A percentile compares a stretch with the other conserved stretches of the same genome.
phyloP scores from a whole-genome alignment of 768 basidiomycete genomes.

The Chiua virens region DNA sequence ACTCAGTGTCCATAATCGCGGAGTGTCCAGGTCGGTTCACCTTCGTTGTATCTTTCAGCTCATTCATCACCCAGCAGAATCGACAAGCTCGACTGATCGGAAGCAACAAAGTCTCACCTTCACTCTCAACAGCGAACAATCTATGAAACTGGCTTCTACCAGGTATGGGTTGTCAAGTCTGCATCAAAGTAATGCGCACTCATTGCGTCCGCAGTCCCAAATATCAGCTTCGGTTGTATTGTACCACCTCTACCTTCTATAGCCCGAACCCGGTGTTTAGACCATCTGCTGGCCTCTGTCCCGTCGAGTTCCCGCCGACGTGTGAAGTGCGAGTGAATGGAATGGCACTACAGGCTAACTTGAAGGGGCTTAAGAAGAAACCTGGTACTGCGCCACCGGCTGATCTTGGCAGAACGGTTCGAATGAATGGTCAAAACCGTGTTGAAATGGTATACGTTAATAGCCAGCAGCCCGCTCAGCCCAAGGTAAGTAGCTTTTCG shows the following conservation, averaged over 20 bases:
- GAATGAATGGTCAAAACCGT: conserved; percentile 52
- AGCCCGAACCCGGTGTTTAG: conserved; percentile 53
- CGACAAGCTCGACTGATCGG: conserved; percentile 75
- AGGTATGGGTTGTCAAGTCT: conserved; percentile 41
- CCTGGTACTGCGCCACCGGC: conserved; percentile 93
- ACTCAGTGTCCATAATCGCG: conserved; percentile 58
- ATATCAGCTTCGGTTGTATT: conserved; percentile 84
- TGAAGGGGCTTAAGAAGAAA: conserved; percentile 94
- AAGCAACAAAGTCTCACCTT: conserved; percentile 63
- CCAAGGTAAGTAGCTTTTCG: conserved; percentile 53
- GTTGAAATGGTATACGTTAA: conserved; percentile 91
- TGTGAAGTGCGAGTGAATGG: conserved; percentile 90
- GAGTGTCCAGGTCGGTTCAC: conserved; percentile 75
- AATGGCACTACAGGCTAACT: conserved; percentile 63
- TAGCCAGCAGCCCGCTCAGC: conserved; percentile 71
- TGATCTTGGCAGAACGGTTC: conserved; percentile 49
- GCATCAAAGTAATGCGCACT: conserved; percentile 2
- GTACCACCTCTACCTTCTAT: conserved; percentile 82
- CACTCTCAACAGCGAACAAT: conserved; percentile 64
- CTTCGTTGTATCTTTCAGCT: background rate
- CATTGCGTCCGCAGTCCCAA: conserved; percentile 46
- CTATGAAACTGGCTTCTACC: conserved; percentile 54
- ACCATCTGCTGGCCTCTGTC: conserved; percentile 54
- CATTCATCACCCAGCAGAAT: conserved; percentile 48
- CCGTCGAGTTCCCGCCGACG: conserved; percentile 87